These are phyloP conservation scores for Talaromyces pinophilus DNA, from an alignment of 2,329 filamentous ascomycete species.

Conservation along the genomic window DNA sequence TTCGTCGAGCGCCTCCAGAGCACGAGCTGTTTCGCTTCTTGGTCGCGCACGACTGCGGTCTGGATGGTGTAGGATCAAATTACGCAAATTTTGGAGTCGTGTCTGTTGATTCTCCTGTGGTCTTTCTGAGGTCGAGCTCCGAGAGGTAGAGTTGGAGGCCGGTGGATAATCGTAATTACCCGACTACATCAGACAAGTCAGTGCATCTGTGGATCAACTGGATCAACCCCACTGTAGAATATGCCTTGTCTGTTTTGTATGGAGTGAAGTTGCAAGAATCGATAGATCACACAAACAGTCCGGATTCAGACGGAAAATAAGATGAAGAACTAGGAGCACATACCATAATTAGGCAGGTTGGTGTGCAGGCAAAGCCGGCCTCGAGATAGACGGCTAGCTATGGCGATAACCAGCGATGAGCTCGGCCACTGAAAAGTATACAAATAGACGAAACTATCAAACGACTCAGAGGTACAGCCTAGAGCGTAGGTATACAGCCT, in stretches of 20 bases:
- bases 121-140: conserved; percentile 29
- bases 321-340: background rate
- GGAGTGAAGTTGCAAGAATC: background rate
- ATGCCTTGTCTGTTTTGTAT: conserved; percentile 1
- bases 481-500: background rate
- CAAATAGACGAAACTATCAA: background rate
- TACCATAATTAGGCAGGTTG: conserved; percentile 1
- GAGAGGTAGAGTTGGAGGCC: conserved; percentile 37
- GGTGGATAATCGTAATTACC: conserved; percentile 47
- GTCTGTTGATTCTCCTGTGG: conserved; percentile 28
- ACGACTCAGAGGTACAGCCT: background rate
- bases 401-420: conserved; percentile 4
- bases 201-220: conserved; percentile 17
- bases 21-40: conserved; percentile 33
- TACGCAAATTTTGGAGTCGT: conserved; percentile 41
- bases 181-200: conserved; percentile 37
- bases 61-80: conserved; percentile 35
- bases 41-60: conserved; percentile 34
- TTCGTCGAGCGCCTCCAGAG: conserved; percentile 44
- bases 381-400: background rate
- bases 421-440: background rate
- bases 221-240: background rate
- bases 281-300: background rate
- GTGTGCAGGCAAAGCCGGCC: background rate
- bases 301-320: background rate